Base-by-base conservation (phyloP, 257 asterid species). In the Parsonsia alboflavescens region DNA sequence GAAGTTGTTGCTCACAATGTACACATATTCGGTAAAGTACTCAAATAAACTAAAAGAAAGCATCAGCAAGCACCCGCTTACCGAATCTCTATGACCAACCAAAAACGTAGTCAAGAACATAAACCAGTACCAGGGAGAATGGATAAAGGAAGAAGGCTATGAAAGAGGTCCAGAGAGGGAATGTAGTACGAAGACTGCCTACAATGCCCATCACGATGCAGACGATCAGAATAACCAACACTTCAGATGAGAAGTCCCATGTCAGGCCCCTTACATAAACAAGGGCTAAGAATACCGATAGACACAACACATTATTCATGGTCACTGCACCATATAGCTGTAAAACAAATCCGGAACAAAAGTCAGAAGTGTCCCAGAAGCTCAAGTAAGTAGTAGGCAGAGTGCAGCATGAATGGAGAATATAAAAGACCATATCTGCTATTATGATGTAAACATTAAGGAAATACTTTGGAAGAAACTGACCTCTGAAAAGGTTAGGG, bases 181-280 rank as follows among this genome's bases (percentile, higher is more conserved):
- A 92, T 4, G 96, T 94, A 4, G 88, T 86, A 59, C 92, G 90
- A 22, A 86, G 4, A 84, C 99, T 88, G 76, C 89, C 97, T 17
- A 94, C 84, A 39, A 89, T 62, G 1, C 97, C 99, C 88, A 92
- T 90, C 74, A 88, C 88, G 2, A 92, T 3, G 86, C 99, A 92
- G 56, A 94, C 99, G 0, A 94, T 89, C 79, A 94, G 71, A 56
- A 94, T 92, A 16, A 92, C 96, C 48, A 94, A 83, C 83, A 92
- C 99, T 78, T 94, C 98, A 0, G 99, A 85, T 0, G 99, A 90
- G 88, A 94, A 94, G 86, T 92, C 87, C 99, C 99, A 94, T 13
- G 66, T 80, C 86, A 94, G 80, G 19, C 96, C 98, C 75, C 99
- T 73, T 0, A 33, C 64, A 45, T 92, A 92, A 54, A 94, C 97